A percentile compares a stretch with the other conserved stretches of the same genome.
Conservation (phyloP, 768 basidiomycete genomes). For the Tulasnella sp. region DNA sequence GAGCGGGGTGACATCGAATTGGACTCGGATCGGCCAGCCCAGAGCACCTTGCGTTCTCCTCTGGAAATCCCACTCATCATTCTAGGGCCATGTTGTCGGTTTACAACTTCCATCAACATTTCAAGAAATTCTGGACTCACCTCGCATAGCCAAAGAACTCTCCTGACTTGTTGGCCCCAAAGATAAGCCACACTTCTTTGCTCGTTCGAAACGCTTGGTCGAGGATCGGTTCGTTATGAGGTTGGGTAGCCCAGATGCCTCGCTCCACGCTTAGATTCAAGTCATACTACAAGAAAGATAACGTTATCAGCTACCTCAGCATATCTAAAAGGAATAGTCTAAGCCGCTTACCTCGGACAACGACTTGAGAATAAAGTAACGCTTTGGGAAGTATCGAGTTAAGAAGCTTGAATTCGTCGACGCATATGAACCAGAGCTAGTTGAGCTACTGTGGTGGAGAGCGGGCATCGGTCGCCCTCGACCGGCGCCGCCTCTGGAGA, state of each 20-base stretch:
- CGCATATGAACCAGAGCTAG: constrained; percentile 64
- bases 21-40: neutral
- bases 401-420: constrained; percentile 85
- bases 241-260: constrained; percentile 88
- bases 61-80: constrained; percentile 63
- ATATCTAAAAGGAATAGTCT: neutral
- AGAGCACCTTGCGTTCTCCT: constrained; percentile 22
- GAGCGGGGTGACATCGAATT: constrained; percentile 14
- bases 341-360: constrained; percentile 59
- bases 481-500: neutral
- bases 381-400: constrained; percentile 68
- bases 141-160: constrained; percentile 92
- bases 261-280: constrained; percentile 73
- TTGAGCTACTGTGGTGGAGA: constrained; percentile 40
- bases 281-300: constrained; percentile 53
- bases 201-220: constrained; percentile 93
- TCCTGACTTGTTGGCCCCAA: constrained; percentile 89
- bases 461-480: neutral
- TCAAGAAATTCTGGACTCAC: constrained; percentile 44
- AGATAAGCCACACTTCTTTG: constrained; percentile 81
- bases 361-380: constrained; percentile 93
- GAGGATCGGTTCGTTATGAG: constrained; percentile 84
- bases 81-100: constrained; percentile 41
- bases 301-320: neutral
- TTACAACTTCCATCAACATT: constrained; percentile 1